Base-by-base conservation (phyloP, 352 stramenopile genomes). In the Hyaloperonospora arabidopsidis region DNA sequence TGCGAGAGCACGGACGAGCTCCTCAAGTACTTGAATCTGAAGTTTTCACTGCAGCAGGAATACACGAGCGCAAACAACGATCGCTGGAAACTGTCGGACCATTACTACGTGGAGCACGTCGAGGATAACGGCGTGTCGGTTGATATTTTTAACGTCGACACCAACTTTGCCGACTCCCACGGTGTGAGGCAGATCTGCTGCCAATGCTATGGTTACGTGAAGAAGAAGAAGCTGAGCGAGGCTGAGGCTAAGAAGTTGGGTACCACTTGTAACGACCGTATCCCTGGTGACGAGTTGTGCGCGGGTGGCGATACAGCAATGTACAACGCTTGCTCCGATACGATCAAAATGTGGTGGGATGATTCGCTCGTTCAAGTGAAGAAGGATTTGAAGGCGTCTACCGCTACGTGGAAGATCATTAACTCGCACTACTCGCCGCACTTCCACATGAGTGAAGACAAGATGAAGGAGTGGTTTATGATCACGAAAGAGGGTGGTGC, bases 361-460 rank as follows among this genome's bases (percentile, higher is more conserved):
- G 68, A 79, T 23, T 94, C 82, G 36, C 57, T 93, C 1, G 61
- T 54, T 14, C 73, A 89, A 35, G 66, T 90, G 8, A 59, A 88
- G 59, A 76, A 76, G 56, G 84, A 94, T 46, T 53, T 94, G 5
- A 65, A 67, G 52, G 60, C 61, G 2, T 94, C 84, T 0, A 93
- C 47, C 38, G 82, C 84, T 14, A 89, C 79, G 10, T 94, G 79
- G 76, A 94, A 93, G 74, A 67, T 93, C 46, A 74, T 94, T 45
- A 94, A 93, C 69, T 91, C 84, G 63, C 84, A 94, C 70, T 94
- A 94, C 72, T 94, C 82, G 48, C 82, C 84, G 19, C 81, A 92
- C 62, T 90, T 90, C 56, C 84, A 94, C 72, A 94, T 94, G 84
- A 87, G 68, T 52, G 76, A 86, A 44, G 74, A 87, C 57, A 90